Conservation (phyloP, 345 rosid species). For the Anastatica hierochuntica region DNA sequence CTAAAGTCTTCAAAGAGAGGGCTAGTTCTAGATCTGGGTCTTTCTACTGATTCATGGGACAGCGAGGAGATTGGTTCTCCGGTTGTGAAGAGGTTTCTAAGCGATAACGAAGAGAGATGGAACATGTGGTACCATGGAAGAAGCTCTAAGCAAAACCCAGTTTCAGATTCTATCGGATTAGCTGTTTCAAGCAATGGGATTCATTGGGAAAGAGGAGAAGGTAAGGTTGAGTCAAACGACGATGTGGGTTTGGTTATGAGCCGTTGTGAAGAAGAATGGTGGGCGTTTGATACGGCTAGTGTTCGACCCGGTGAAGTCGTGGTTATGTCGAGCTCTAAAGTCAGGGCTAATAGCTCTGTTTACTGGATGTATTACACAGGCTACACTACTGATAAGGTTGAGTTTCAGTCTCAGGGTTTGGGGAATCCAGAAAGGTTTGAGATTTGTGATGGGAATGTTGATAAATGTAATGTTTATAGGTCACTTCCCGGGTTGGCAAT, state of each 20-base stretch:
- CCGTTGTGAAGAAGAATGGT: slow-evolving; percentile 54
- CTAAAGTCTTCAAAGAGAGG: slow-evolving; percentile 33
- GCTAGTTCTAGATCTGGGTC: slow-evolving; percentile 51
- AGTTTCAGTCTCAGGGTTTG: slow-evolving; percentile 20
- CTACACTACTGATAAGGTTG: slow-evolving; percentile 36
- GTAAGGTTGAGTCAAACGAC: slow-evolving; percentile 35
- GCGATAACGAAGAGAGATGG: slow-evolving; percentile 87
- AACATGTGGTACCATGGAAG: slow-evolving; percentile 86
- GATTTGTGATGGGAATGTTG: slow-evolving; percentile 7
- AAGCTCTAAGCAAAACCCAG: slow-evolving; percentile 28
- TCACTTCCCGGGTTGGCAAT: slow-evolving; percentile 71
- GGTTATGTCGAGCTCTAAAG: slow-evolving; percentile 61
- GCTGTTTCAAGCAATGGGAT: slow-evolving; percentile 72
- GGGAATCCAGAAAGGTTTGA: slow-evolving; percentile 46
- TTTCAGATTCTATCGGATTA: slow-evolving; percentile 49
- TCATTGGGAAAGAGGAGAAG: slow-evolving; percentile 71
- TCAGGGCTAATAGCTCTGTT: slow-evolving; percentile 51
- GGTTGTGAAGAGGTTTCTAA: slow-evolving; percentile 64
- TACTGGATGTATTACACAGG: slow-evolving; percentile 86
- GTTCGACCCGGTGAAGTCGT: slow-evolving; percentile 63
- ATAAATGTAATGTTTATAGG: slow-evolving; percentile 20
- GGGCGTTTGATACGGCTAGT: slow-evolving; percentile 69
- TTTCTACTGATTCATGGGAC: slow-evolving; percentile 48
- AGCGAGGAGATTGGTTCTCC: slow-evolving; percentile 69
- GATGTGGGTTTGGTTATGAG: slow-evolving; percentile 73